phyloP scores from a whole-genome alignment of 2,329 filamentous ascomycete species.

The Alternaria novae-zelandiae region DNA sequence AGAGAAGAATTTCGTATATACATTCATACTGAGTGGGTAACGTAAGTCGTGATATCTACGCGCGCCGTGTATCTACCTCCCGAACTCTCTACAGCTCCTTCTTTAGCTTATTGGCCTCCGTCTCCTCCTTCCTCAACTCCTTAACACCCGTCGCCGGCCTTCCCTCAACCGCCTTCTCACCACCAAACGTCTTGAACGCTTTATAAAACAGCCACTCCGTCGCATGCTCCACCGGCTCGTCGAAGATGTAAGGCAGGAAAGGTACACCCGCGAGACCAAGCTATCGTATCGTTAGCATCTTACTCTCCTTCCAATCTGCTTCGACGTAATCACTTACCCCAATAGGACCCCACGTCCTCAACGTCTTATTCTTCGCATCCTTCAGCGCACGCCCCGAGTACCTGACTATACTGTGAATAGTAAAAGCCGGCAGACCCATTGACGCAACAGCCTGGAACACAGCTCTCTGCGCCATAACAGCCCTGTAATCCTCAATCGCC shows the following conservation, averaged over 20 bases:
- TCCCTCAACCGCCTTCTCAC: constrained; percentile 61
- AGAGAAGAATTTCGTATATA: background rate
- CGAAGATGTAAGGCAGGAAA: constrained; percentile 82
- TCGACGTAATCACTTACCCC: constrained; percentile 66
- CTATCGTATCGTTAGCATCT: constrained; percentile 43
- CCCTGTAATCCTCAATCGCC: constrained; percentile 85
- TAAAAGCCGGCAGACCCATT: constrained; percentile 94
- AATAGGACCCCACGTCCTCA: constrained; percentile 89
- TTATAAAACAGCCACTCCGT: constrained; percentile 91
- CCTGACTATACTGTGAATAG: constrained; percentile 89
- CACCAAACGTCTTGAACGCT: constrained; percentile 76
- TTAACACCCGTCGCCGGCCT: constrained; percentile 48
- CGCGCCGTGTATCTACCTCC: background rate
- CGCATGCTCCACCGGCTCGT: constrained; percentile 89
- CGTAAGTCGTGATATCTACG: constrained; percentile 1
- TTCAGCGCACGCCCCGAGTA: constrained; percentile 91
- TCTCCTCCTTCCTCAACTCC: constrained; percentile 45
- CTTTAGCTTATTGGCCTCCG: constrained; percentile 35
- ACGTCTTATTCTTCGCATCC: constrained; percentile 72
- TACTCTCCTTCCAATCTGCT: background rate
- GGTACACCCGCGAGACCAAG: constrained; percentile 72
- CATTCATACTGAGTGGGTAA: constrained; percentile 5
- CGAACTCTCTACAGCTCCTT: constrained; percentile 46
- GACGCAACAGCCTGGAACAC: constrained; percentile 89
- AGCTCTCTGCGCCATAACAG: constrained; percentile 88